Percentiles rank a stretch among this genome's conserved stretches.
phyloP scores from a whole-genome alignment of 2,329 filamentous ascomycete genomes.

The Exophiala viscosa region DNA sequence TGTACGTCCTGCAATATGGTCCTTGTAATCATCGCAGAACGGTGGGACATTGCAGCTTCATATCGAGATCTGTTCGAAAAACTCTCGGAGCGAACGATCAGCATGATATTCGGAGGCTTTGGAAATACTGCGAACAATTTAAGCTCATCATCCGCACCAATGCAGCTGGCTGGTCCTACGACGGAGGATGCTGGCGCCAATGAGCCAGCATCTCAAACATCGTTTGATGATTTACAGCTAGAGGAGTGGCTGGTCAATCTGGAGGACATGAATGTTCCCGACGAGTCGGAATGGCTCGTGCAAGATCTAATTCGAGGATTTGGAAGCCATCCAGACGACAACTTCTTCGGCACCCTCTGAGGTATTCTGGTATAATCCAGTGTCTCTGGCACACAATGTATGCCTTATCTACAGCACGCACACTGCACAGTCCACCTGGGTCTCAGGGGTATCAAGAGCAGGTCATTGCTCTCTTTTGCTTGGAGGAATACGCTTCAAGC shows the following conservation, averaged over 20 bases:
- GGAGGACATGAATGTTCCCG: slow-evolving; percentile 11
- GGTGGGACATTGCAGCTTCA: slow-evolving; percentile 31
- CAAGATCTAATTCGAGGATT: slow-evolving; percentile 7
- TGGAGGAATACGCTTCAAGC: neutral
- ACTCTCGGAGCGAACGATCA: slow-evolving; percentile 18
- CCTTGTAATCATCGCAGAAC: slow-evolving; percentile 33
- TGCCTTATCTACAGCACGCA: too few relatives aligned
- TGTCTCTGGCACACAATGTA: too few relatives aligned
- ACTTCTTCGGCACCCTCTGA: neutral
- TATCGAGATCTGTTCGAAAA: slow-evolving; percentile 36
- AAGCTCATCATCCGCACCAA: neutral
- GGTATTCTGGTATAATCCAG: neutral
- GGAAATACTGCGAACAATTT: neutral
- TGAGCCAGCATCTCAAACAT: neutral
- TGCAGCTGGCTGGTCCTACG: neutral
- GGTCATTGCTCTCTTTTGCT: too few relatives aligned
- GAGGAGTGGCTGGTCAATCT: slow-evolving; percentile 4
- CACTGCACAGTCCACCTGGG: too few relatives aligned
- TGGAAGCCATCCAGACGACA: slow-evolving; percentile 3
- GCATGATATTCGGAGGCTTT: slow-evolving; percentile 1
- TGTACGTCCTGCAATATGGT: slow-evolving; percentile 33
- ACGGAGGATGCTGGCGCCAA: neutral
- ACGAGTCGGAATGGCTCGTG: slow-evolving; percentile 10
- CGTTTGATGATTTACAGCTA: slow-evolving; percentile 1
- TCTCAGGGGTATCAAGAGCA: too few relatives aligned